A percentile compares a stretch with the other conserved stretches of the same genome.
Evolutionary conservation across 148 eudicot genomes (phyloP).

Genomic region (Drosera capensis): DNA sequence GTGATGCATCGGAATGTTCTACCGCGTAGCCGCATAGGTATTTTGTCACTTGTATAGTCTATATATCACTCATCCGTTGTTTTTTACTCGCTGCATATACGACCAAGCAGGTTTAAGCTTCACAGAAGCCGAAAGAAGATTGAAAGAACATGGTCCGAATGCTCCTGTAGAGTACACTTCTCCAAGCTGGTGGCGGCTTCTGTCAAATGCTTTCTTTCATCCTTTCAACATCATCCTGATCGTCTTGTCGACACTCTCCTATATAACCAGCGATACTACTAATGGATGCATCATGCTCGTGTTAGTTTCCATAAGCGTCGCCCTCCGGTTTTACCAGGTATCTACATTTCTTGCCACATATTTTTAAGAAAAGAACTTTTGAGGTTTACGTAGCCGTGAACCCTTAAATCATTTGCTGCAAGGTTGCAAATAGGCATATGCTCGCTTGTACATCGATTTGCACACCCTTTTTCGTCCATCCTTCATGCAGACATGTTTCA

Average conservation of each 20-base stretch:
- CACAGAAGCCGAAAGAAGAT: conserved; percentile 31
- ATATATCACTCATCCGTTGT: not conserved
- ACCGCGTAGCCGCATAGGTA: too few species aligned
- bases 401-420: too few species aligned
- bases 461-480: too few species aligned
- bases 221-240: conserved; percentile 39
- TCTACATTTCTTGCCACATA: not conserved
- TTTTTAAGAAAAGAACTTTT: too few species aligned
- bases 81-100: not conserved
- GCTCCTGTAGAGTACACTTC: conserved; percentile 26
- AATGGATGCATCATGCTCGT: conserved; percentile 40
- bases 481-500: too few species aligned
- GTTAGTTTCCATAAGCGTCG: conserved; percentile 32
- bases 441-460: too few species aligned
- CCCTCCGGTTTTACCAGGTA: conserved; percentile 46
- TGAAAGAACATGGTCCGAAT: conserved; percentile 33
- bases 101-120: conserved; percentile 29
- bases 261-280: conserved; percentile 19
- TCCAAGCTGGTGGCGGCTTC: conserved; percentile 37
- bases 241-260: conserved; percentile 30
- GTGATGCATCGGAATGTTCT: too few species aligned
- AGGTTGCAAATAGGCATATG: too few species aligned
- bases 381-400: too few species aligned
- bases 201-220: conserved; percentile 43
- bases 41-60: not conserved